These are phyloP conservation scores for Ascochyta pisi DNA, from an alignment of 2,329 filamentous ascomycete genomes.

Conservation along the genomic window DNA sequence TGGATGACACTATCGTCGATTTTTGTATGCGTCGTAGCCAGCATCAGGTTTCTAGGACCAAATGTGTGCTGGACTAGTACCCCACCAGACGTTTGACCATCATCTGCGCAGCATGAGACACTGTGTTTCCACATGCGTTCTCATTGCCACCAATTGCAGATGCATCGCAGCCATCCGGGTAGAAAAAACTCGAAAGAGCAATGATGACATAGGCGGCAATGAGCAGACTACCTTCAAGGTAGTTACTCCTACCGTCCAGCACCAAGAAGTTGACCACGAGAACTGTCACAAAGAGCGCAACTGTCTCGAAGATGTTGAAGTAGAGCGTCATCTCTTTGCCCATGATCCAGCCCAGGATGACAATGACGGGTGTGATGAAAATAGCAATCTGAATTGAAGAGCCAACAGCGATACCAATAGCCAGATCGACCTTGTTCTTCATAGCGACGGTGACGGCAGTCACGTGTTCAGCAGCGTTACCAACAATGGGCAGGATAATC, in stretches of 20 bases:
- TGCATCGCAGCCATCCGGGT: constrained; percentile 52
- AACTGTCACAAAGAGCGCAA: constrained; percentile 81
- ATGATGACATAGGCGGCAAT: constrained; percentile 84
- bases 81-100: constrained; percentile 8
- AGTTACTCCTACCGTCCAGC: constrained; percentile 81
- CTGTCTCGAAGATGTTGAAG: constrained; percentile 67
- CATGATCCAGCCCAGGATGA: constrained; percentile 81
- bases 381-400: constrained; percentile 81
- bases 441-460: constrained; percentile 80
- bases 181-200: constrained; percentile 62
- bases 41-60: not conserved
- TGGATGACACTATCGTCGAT: constrained; percentile 2
- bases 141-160: constrained; percentile 55
- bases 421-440: constrained; percentile 86
- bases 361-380: constrained; percentile 77
- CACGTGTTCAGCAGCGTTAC: constrained; percentile 82
- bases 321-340: constrained; percentile 71
- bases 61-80: constrained; percentile 1
- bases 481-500: constrained; percentile 82
- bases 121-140: constrained; percentile 6
- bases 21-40: constrained; percentile 1
- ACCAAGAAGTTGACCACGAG: constrained; percentile 88
- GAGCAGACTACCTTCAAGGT: constrained; percentile 77
- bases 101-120: constrained; percentile 13
- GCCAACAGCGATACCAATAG: constrained; percentile 80